Evolutionary conservation across 108 stramenopile genomes (phyloP).

Genomic region (Stephanodiscus minutulus): DNA sequence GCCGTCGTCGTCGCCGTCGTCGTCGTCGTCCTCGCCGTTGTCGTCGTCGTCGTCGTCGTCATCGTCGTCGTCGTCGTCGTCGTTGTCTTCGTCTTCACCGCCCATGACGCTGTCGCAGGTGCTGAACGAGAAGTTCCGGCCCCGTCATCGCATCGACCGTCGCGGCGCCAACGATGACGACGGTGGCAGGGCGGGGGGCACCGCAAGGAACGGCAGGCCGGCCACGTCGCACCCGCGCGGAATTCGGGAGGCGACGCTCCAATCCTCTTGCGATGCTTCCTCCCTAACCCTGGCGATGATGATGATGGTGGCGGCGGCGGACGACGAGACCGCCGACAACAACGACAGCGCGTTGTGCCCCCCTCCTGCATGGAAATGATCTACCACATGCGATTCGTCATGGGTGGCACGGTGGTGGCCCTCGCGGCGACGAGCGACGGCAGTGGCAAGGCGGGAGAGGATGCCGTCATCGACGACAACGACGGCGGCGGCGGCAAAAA

Average conservation of each 20-base stretch:
- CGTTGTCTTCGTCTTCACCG: not conserved
- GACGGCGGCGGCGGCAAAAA: too few relatives aligned
- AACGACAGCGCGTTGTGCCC: not conserved
- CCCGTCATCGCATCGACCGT: conserved; percentile 3
- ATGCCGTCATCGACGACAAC: not conserved
- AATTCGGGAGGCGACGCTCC: conserved; percentile 27
- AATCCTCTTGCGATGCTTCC: conserved; percentile 31
- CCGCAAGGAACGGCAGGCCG: too few relatives aligned
- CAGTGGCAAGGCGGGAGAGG: too few relatives aligned
- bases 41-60: too few relatives aligned
- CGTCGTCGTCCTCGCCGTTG: too few relatives aligned
- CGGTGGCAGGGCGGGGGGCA: not conserved
- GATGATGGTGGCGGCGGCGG: not conserved
- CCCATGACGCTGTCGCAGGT: conserved; percentile 43
- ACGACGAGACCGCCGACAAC: not conserved
- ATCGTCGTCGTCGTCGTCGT: not conserved
- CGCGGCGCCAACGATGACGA: not conserved
- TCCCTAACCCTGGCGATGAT: too few relatives aligned
- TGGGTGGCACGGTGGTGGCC: not conserved
- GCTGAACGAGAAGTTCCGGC: conserved; percentile 30
- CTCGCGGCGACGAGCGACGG: not conserved
- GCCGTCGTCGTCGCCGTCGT: too few relatives aligned
- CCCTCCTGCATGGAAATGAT: conserved; percentile 20
- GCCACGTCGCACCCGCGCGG: conserved; percentile 21
- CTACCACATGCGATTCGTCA: conserved; percentile 31